These are phyloP conservation scores for Termitomyces sp. DNA, from an alignment of 768 basidiomycete genomes.

Conservation along the genomic window DNA sequence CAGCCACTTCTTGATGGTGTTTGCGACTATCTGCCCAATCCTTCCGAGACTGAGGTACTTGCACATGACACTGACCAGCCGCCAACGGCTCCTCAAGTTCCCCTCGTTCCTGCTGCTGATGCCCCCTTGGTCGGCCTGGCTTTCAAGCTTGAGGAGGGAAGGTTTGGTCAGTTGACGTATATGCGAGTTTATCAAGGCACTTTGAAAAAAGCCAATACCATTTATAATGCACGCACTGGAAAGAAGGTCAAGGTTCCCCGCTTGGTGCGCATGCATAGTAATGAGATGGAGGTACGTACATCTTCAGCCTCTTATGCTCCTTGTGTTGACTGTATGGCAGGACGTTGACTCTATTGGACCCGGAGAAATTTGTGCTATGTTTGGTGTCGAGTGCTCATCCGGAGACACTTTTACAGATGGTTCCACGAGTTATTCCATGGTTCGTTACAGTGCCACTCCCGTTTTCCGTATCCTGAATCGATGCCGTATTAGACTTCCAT, in stretches of 20 bases:
- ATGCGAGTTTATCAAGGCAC: slow-evolving; percentile 97
- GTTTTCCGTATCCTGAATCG: neutral
- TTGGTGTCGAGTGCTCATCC: slow-evolving; percentile 96
- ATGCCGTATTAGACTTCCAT: slow-evolving; percentile 79
- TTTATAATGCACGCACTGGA: slow-evolving; percentile 90
- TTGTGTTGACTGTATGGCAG: slow-evolving; percentile 29
- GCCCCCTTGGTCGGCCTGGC: slow-evolving; percentile 91
- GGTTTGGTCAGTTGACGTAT: slow-evolving; percentile 96
- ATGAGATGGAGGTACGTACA: slow-evolving; percentile 90
- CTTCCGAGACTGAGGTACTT: slow-evolving; percentile 68
- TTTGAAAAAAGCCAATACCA: slow-evolving; percentile 77
- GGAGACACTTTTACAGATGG: slow-evolving; percentile 98
- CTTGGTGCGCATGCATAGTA: slow-evolving; percentile 95
- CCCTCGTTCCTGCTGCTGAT: slow-evolving; percentile 75
- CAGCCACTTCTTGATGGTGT: slow-evolving; percentile 94
- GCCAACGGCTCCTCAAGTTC: slow-evolving; percentile 58
- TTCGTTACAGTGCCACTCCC: slow-evolving; percentile 26
- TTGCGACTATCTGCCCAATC: slow-evolving; percentile 91
- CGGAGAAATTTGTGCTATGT: slow-evolving; percentile 99
- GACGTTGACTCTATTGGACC: slow-evolving; percentile 92
- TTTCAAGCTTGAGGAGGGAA: slow-evolving; percentile 97
- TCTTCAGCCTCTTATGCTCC: neutral
- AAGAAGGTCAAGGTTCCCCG: slow-evolving; percentile 97
- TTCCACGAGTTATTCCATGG: slow-evolving; percentile 88
- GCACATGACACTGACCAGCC: slow-evolving; percentile 82